Evolutionary conservation across 805 yeast genomes (phyloP).

Genomic region (Vanderwaltozyma polyspora): DNA sequence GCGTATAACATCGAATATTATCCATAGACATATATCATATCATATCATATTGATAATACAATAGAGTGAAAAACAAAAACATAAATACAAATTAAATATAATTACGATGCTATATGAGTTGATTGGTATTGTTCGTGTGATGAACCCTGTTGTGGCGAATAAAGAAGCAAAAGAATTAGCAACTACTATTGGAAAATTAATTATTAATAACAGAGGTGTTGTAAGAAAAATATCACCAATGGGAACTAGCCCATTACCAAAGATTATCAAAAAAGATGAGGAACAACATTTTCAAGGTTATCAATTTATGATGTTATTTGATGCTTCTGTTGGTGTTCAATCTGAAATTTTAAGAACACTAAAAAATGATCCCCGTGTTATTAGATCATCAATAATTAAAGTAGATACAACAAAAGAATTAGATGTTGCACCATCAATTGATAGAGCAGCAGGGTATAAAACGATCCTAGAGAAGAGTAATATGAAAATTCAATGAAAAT

Average conservation of each 20-base stretch:
- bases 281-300: conserved; percentile 86
- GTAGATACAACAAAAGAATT: conserved; percentile 42
- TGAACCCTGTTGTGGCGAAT: conserved; percentile 41
- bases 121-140: conserved; percentile 76
- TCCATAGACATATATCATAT: too few species aligned
- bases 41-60: too few species aligned
- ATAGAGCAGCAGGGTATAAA: conserved; percentile 29
- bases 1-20: too few species aligned
- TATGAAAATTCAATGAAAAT: conserved; percentile 1
- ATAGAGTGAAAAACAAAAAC: too few species aligned
- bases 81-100: neutral
- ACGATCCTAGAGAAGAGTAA: conserved; percentile 14
- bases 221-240: conserved; percentile 70
- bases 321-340: conserved; percentile 77
- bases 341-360: conserved; percentile 71
- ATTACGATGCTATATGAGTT: conserved; percentile 72
- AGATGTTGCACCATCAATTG: conserved; percentile 48
- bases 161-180: conserved; percentile 54
- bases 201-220: conserved; percentile 88
- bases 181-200: conserved; percentile 67
- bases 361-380: conserved; percentile 81
- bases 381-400: conserved; percentile 64
- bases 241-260: conserved; percentile 72
- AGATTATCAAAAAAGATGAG: conserved; percentile 71
- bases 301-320: conserved; percentile 78